Percentiles rank a stretch among this genome's conserved stretches.
Conservation (phyloP, 768 basidiomycete species). For the Kwoniella europaea region DNA sequence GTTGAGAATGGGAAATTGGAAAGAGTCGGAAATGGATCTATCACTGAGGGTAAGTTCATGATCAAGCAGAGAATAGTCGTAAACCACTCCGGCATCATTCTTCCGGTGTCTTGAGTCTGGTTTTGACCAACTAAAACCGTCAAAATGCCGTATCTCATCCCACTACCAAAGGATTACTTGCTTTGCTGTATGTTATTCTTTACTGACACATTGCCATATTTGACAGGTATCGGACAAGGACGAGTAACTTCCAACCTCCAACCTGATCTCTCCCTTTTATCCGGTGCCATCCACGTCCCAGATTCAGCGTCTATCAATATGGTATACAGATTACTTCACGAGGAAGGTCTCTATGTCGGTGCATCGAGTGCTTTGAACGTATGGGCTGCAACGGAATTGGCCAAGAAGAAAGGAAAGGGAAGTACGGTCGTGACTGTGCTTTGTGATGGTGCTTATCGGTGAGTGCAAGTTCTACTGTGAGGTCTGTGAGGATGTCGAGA, state of each 20-base stretch:
- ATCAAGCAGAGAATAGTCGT: too few relatives aligned
- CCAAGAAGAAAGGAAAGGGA: conserved; percentile 83
- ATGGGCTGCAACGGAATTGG: conserved; percentile 88
- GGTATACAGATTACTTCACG: conserved; percentile 89
- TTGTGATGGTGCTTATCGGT: conserved; percentile 95
- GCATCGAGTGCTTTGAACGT: conserved; percentile 94
- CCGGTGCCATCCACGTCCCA: conserved; percentile 82
- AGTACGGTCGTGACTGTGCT: conserved; percentile 80
- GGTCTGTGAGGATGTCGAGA: too few relatives aligned
- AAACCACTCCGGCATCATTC: too few relatives aligned
- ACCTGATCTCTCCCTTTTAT: conserved; percentile 75
- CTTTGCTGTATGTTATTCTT: too few relatives aligned
- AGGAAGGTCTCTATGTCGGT: conserved; percentile 91
- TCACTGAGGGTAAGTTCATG: conserved; percentile 52
- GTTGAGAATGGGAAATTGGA: conserved; percentile 69
- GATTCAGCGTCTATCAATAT: conserved; percentile 90
- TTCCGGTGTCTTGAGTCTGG: too few relatives aligned
- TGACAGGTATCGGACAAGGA: conserved; percentile 86
- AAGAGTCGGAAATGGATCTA: conserved; percentile 56
- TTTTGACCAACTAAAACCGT: too few relatives aligned
- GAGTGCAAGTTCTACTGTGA: conserved; percentile 22
- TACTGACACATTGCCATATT: too few relatives aligned
- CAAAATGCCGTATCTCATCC: too few relatives aligned
- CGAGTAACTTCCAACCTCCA: conserved; percentile 89
- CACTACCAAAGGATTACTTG: too few relatives aligned